A percentile compares a stretch with the other conserved stretches of the same genome.
Evolutionary conservation across 768 basidiomycete species (phyloP).

Genomic region (Pleurotus sapidus): DNA sequence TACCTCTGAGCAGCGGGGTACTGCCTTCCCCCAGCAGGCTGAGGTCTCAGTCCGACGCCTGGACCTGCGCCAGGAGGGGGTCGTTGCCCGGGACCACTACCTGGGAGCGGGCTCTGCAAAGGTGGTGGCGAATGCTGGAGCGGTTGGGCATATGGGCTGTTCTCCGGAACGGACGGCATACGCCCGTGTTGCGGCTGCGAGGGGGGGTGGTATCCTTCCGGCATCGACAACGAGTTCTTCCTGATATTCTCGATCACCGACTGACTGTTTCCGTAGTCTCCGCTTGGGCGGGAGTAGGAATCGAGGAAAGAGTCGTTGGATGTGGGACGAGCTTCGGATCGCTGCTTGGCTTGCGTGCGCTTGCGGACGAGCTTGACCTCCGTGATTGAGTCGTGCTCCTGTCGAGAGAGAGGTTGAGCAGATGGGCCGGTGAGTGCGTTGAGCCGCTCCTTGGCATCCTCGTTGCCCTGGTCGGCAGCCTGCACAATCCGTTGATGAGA

Average conservation of each 20-base stretch:
- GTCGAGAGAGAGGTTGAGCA: slow-evolving; percentile 66
- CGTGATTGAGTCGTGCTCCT: slow-evolving; percentile 79
- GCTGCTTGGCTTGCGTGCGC: slow-evolving; percentile 68
- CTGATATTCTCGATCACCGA: slow-evolving; percentile 53
- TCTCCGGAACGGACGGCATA: slow-evolving; percentile 9
- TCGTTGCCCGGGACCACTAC: not conserved
- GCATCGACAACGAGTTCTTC: slow-evolving; percentile 37
- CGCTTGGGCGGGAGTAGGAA: not conserved
- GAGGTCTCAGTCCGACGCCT: slow-evolving; percentile 4
- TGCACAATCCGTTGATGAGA: slow-evolving; percentile 20
- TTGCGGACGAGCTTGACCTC: slow-evolving; percentile 80
- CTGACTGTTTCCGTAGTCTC: slow-evolving; percentile 8
- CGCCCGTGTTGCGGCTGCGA: slow-evolving; percentile 13
- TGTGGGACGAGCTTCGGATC: slow-evolving; percentile 34
- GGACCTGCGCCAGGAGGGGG: not conserved
- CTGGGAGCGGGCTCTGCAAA: not conserved
- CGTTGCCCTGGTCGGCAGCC: slow-evolving; percentile 77
- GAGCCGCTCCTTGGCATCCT: slow-evolving; percentile 76
- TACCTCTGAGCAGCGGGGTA: slow-evolving; percentile 42
- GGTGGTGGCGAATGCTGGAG: not conserved
- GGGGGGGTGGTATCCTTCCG: slow-evolving; percentile 10
- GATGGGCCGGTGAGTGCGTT: slow-evolving; percentile 59
- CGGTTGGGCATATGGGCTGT: not conserved
- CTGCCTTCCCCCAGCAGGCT: slow-evolving; percentile 18
- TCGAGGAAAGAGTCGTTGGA: not conserved